Conservation (phyloP, 2,329 filamentous ascomycete species). For the Phaeophleospora eucalypticola region DNA sequence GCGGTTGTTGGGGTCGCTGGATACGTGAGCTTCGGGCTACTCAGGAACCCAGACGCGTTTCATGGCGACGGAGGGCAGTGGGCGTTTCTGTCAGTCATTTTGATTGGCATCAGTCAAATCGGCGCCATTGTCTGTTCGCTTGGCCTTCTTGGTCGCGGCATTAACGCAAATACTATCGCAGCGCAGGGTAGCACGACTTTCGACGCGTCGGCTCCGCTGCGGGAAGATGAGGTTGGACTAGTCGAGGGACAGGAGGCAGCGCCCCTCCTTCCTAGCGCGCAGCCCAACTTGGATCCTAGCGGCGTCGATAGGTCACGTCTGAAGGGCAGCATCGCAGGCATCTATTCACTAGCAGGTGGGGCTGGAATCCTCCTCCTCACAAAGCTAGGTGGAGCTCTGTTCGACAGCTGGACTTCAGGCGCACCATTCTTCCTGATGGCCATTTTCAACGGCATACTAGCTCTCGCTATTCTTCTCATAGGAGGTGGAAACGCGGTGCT, state of each 20-base stretch:
- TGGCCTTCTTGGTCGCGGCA: constrained; percentile 77
- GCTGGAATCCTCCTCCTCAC: constrained; percentile 86
- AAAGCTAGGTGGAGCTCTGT: constrained; percentile 82
- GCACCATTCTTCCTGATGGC: constrained; percentile 96
- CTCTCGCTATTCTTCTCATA: constrained; percentile 43
- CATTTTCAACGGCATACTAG: constrained; percentile 71
- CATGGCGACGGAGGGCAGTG: constrained; percentile 57
- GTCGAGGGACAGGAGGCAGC: constrained; percentile 23
- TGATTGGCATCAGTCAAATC: constrained; percentile 91
- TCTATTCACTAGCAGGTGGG: constrained; percentile 88
- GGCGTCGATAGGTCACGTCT: constrained; percentile 47
- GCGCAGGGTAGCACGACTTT: constrained; percentile 8
- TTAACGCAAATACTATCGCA: constrained; percentile 48
- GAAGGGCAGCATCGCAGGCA: constrained; percentile 90
- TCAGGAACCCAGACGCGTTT: constrained; percentile 69
- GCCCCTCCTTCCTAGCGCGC: constrained; percentile 21
- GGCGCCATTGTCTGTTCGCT: constrained; percentile 94
- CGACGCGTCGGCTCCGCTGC: constrained; percentile 7
- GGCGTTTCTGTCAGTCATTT: constrained; percentile 64
- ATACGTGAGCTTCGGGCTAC: constrained; percentile 70
- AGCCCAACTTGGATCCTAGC: not conserved
- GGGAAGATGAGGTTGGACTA: constrained; percentile 14
- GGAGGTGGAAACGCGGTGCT: constrained; percentile 17
- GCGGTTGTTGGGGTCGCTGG: constrained; percentile 71
- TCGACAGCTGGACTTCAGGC: constrained; percentile 68